phyloP scores from a whole-genome alignment of 345 rosid genomes.

The Gossypium arboreum region DNA sequence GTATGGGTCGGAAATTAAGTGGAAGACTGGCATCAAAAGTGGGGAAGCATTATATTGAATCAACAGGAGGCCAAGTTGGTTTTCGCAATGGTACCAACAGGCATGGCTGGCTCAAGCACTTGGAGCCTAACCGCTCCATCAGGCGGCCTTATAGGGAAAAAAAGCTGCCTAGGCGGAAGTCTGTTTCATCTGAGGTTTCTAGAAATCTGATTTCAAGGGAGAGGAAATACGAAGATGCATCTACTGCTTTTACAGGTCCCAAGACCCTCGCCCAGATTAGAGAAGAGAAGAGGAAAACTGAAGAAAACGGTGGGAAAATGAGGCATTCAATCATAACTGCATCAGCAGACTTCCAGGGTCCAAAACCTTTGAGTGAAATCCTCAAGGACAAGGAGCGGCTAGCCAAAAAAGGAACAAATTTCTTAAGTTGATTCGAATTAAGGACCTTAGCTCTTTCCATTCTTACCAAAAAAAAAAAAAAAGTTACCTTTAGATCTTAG shows the following conservation, averaged over 20 bases:
- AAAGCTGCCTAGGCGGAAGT: constrained; percentile 19
- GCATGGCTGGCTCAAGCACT: constrained; percentile 21
- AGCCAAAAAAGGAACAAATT: neutral
- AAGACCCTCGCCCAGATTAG: constrained; percentile 49
- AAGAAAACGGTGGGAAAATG: constrained; percentile 14
- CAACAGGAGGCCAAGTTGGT: constrained; percentile 22
- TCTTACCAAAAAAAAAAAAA: no score
- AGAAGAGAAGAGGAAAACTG: constrained; percentile 42
- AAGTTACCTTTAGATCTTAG: neutral
- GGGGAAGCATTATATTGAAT: constrained; percentile 25
- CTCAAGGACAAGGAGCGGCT: constrained; percentile 36
- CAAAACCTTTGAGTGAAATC: constrained; percentile 53
- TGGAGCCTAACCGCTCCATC: constrained; percentile 14
- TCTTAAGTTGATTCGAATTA: neutral
- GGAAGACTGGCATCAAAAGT: constrained; percentile 31
- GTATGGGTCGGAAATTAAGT: constrained; percentile 18
- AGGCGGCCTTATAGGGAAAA: constrained; percentile 24
- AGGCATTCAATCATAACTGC: constrained; percentile 8
- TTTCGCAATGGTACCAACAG: constrained; percentile 20
- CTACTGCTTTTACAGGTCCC: constrained; percentile 42
- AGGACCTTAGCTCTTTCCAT: neutral
- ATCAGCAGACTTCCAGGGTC: constrained; percentile 42
- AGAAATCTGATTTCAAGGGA: constrained; percentile 28
- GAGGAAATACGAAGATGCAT: constrained; percentile 19
- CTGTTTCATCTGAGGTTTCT: constrained; percentile 21